Evolutionary conservation across 2,329 filamentous ascomycete species (phyloP), one percentile per base, ranked within the genome.

Genomic region (Ceratocystis lukuohia): DNA sequence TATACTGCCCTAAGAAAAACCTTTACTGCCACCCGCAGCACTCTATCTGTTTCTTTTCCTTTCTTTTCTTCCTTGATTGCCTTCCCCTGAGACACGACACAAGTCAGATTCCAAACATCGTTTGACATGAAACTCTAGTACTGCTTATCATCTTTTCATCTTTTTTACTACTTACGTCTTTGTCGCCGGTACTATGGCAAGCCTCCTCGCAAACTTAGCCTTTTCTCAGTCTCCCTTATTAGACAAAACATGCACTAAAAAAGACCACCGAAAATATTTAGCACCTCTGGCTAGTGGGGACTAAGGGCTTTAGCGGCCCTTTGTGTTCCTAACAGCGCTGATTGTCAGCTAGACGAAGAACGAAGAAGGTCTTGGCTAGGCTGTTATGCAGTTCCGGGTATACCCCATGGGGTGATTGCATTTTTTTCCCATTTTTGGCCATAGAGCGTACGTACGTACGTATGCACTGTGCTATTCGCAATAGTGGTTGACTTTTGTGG

Each of bases 51-150:
- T 62, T 45, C 17, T 62, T 45, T 45, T 28, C 12, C 17, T 44
- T 44, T 61, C 20, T 61, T 41, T 41, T 45, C 7, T 15, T 22
- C 2, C 8, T 25, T 22, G 12, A 10, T 22, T 41, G 44, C 28
- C 17, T 8, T 25, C 33, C 56, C 56, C 56, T 59, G 28, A 59
- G 56, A 59, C 56, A 33, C 25, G 17, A 17, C 3, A 37, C 33
- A 37, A 37, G 10, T 37, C n/a, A 2, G 7, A 57, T 33, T 57
- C 28, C 53, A 57, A 7, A 57, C 53, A 59, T 20, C 2, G 56
- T 37, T 20, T 37, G 56, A 59, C 28, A 59, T 59, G 56, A 59
- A 59, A 59, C 56, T 33, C 28, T 59, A 59, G 56, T 8, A n/a
- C 17, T 59, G 28, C 33, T 30, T 59, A 33, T 59, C 33, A 2